Evolutionary conservation across 805 yeast genomes (phyloP).

Genomic region (Lipomyces sp.): DNA sequence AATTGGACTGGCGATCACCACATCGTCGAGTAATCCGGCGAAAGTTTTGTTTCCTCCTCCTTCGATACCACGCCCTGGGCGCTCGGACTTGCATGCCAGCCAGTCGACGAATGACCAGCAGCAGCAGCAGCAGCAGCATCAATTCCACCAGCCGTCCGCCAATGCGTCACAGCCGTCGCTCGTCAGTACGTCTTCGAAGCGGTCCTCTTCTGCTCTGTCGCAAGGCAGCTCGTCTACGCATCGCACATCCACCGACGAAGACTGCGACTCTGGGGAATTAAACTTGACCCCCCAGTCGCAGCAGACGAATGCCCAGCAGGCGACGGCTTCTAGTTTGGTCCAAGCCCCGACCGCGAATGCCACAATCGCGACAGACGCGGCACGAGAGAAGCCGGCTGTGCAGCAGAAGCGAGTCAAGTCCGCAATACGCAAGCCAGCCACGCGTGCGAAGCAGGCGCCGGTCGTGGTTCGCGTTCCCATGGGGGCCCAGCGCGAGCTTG

Average conservation of each 20-base stretch:
- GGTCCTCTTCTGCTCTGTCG: neutral
- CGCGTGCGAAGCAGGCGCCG: slow-evolving; percentile 28
- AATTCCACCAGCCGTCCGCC: no score
- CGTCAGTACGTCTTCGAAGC: neutral
- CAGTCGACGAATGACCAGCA: neutral
- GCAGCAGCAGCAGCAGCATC: neutral
- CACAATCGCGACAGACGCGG: neutral
- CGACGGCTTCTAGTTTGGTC: neutral
- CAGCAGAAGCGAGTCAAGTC: slow-evolving; percentile 21
- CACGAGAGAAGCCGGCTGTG: slow-evolving; percentile 1
- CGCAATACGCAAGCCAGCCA: slow-evolving; percentile 17
- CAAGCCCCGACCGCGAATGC: neutral
- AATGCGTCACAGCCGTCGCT: neutral
- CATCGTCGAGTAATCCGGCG: slow-evolving; percentile 11
- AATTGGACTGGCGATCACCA: neutral
- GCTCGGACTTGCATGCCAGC: no score
- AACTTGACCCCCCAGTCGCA: slow-evolving; percentile 13
- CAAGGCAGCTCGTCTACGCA: neutral
- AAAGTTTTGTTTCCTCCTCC: slow-evolving; percentile 16
- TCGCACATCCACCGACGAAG: slow-evolving; percentile 9
- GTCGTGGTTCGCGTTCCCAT: slow-evolving; percentile 32
- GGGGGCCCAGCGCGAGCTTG: slow-evolving; percentile 31
- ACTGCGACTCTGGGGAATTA: slow-evolving; percentile 12
- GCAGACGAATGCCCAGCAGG: neutral
- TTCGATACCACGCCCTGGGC: neutral